phyloP scores from a whole-genome alignment of 495 filamentous ascomycete genomes.

The Terfezia claveryi region DNA sequence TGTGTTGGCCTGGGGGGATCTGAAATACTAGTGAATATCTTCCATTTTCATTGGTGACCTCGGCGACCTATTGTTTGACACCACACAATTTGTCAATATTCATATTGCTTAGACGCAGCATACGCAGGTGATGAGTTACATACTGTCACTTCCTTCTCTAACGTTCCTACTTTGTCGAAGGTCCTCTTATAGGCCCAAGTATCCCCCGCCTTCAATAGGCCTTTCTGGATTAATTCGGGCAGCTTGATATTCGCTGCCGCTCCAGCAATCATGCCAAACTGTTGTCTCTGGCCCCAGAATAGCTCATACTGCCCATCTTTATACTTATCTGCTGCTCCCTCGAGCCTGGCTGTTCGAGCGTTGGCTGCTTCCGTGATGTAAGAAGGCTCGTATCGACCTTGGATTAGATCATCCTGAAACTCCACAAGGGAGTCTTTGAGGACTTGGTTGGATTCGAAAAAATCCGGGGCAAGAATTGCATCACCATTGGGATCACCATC shows the following conservation, averaged over 20 bases:
- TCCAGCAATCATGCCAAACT: slow-evolving; percentile 22
- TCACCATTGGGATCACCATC: slow-evolving; percentile 6
- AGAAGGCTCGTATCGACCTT: slow-evolving; percentile 2
- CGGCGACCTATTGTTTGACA: background rate
- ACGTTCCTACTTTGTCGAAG: background rate
- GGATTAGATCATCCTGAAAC: slow-evolving; percentile 4
- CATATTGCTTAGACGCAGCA: too few relatives aligned
- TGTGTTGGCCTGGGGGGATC: slow-evolving; percentile 6
- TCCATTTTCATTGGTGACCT: background rate
- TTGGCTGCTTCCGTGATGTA: slow-evolving; percentile 9
- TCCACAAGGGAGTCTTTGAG: slow-evolving; percentile 6
- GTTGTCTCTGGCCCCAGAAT: slow-evolving; percentile 49
- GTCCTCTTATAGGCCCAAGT: slow-evolving; percentile 9
- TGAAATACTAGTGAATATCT: background rate
- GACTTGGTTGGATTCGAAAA: slow-evolving; percentile 6
- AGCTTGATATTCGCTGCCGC: slow-evolving; percentile 27
- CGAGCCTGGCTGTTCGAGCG: slow-evolving; percentile 24
- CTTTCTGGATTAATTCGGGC: slow-evolving; percentile 24
- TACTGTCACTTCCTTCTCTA: background rate
- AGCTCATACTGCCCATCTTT: slow-evolving; percentile 42
- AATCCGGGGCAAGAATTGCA: slow-evolving; percentile 1
- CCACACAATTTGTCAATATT: too few relatives aligned
- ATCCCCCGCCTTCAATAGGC: slow-evolving; percentile 30
- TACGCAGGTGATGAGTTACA: too few relatives aligned
- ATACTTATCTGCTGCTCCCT: slow-evolving; percentile 48